Evolutionary conservation across 805 yeast species (phyloP), one percentile per base, ranked within the genome.

Genomic region (Kluyveromyces wickerhamii): DNA sequence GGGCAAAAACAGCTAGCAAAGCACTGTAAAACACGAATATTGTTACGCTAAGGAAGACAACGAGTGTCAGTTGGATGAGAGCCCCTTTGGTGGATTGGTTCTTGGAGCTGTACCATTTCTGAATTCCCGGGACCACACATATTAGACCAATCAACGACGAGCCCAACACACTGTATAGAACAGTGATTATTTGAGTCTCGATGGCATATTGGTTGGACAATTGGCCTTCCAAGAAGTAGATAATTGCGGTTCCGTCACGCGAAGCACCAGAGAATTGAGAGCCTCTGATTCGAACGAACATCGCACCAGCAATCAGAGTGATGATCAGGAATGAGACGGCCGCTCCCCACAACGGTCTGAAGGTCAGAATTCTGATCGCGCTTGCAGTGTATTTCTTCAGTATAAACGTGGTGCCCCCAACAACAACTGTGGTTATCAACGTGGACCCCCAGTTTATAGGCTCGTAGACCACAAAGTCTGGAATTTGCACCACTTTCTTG

Each of bases 251-350:
- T 31, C 73, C 73, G 28, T 56, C 46, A 23, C 54, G 56, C 28
- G 59, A 56, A 28, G 59, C 56, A 21, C 72, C 72, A 23, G 71
- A 65, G 42, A 68, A 63, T 20, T 69, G 87, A 5, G 79, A 69
- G 24, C 72, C 71, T 58, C 96, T 75, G 43, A 92, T 92, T 45
- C 74, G 72, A 57, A 86, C 88, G 71, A 77, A 92, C 98, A 92
- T 92, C 62, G 87, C 82, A 12, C 98, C 98, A 6, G 89, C 67
- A 31, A 73, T 76, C 66, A 88, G 83, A 46, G 87, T 62, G 40
- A 88, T 63, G 23, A 84, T 70, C 13, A 72, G 47, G 37, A 81
- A 63, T n/a, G 83, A 65, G 3, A 83, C 69, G 14, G 46, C 48
- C 8, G 72, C 29, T 28, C 83, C 80, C 96, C 97, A 92, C 25